Percentiles rank a stretch among this genome's conserved stretches.
These are phyloP conservation scores for Rhododendron kiyosumense DNA, from an alignment of 148 eudicot species.

Conservation along the genomic window DNA sequence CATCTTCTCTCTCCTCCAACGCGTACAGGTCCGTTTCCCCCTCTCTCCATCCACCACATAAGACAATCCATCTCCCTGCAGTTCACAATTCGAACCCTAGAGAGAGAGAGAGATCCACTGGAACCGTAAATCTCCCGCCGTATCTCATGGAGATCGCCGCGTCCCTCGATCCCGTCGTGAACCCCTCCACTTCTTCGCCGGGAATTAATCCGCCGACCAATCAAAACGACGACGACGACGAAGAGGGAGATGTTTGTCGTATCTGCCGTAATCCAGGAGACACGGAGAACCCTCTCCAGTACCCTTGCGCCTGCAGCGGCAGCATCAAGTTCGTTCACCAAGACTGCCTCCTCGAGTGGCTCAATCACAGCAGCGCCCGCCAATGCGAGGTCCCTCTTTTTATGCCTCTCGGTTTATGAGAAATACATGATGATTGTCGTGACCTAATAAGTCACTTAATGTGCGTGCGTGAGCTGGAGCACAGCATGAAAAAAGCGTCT, in stretches of 20 bases:
- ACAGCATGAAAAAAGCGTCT: too few species aligned
- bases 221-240: slow-evolving; percentile 44
- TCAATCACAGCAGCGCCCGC: slow-evolving; percentile 86
- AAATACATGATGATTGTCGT: too few species aligned
- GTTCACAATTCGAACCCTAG: too few species aligned
- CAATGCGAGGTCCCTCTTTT: slow-evolving; percentile 66
- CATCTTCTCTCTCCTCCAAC: too few species aligned
- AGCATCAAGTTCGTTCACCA: slow-evolving; percentile 92
- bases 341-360: slow-evolving; percentile 94
- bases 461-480: too few species aligned
- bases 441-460: too few species aligned
- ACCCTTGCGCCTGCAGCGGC: slow-evolving; percentile 90
- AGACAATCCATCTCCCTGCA: too few species aligned
- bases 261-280: slow-evolving; percentile 88
- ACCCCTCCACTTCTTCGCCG: slow-evolving; percentile 13
- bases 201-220: slow-evolving; percentile 10
- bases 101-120: too few species aligned
- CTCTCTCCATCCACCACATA: too few species aligned
- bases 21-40: too few species aligned
- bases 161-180: slow-evolving; percentile 8
- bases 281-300: slow-evolving; percentile 66
- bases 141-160: slow-evolving; percentile 7
- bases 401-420: neutral
- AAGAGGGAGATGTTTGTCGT: slow-evolving; percentile 85
- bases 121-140: neutral